These are phyloP conservation scores for Ceratobasidium sp. DNA, from an alignment of 1,284 basidiomycete genomes.

Conservation along the genomic window DNA sequence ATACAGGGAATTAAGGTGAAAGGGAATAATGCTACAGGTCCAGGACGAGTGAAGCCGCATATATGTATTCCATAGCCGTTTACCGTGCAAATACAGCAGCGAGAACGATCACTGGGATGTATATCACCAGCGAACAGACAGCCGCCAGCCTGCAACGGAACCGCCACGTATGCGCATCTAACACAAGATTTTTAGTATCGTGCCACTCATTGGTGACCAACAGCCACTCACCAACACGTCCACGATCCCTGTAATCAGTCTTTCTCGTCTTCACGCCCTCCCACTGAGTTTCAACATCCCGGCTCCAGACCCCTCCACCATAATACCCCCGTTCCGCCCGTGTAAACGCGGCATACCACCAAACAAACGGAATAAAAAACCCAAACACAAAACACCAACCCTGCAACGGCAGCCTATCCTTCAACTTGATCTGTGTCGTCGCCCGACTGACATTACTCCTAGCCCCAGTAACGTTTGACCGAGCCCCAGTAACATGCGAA, in stretches of 20 bases:
- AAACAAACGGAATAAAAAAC: constrained; percentile 48
- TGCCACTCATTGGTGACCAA: not conserved
- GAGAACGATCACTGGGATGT: constrained; percentile 50
- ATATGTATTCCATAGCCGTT: constrained; percentile 7
- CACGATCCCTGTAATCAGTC: constrained; percentile 34
- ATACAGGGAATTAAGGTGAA: not conserved
- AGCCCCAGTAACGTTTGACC: constrained; percentile 21
- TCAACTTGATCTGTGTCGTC: constrained; percentile 5
- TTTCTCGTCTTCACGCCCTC: constrained; percentile 33
- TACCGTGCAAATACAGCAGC: constrained; percentile 49
- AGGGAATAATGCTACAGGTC: constrained; percentile 29
- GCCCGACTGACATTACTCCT: not conserved
- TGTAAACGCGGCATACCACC: constrained; percentile 49
- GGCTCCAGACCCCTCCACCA: constrained; percentile 38
- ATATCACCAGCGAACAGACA: constrained; percentile 48
- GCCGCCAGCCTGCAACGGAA: constrained; percentile 49
- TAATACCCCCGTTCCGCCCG: constrained; percentile 34
- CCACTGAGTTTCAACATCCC: constrained; percentile 38
- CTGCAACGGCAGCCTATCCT: constrained; percentile 44
- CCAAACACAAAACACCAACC: constrained; percentile 51
- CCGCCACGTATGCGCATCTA: constrained; percentile 49
- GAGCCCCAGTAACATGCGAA: constrained; percentile 12
- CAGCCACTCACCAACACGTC: constrained; percentile 24
- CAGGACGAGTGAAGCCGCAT: not conserved
- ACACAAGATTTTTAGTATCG: constrained; percentile 5